These are phyloP conservation scores for Apophysomyces elegans DNA, from an alignment of 371 early-diverging fungal species.

Conservation along the genomic window DNA sequence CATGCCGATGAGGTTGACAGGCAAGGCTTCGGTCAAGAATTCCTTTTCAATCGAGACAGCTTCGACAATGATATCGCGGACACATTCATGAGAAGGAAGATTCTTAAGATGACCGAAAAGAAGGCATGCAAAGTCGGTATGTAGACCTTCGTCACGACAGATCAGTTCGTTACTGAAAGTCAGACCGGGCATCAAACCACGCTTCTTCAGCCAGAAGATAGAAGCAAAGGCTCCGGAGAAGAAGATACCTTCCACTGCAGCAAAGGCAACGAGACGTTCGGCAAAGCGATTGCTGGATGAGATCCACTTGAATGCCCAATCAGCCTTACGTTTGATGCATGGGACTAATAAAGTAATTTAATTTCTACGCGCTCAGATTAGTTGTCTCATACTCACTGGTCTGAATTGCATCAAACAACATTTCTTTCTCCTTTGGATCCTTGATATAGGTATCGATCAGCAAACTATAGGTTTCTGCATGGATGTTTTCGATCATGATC, in stretches of 20 bases:
- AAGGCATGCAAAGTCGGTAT: constrained; percentile 99
- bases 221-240: constrained; percentile 99
- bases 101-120: constrained; percentile 88
- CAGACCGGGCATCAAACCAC: constrained; percentile 99
- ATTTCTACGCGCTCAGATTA: constrained; percentile 11
- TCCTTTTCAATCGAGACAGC: constrained; percentile 97
- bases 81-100: constrained; percentile 76
- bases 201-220: constrained; percentile 99
- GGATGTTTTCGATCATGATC: constrained; percentile 99
- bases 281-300: constrained; percentile 90
- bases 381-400: constrained; percentile 65
- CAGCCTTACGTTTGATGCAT: constrained; percentile 97
- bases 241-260: constrained; percentile 99
- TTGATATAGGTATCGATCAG: constrained; percentile 99
- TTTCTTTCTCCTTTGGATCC: constrained; percentile 86
- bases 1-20: constrained; percentile 98
- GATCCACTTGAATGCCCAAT: constrained; percentile 99
- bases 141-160: constrained; percentile 99
- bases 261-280: constrained; percentile 98
- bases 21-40: constrained; percentile 96
- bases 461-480: constrained; percentile 98
- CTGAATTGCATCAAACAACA: constrained; percentile 97
- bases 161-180: constrained; percentile 99
- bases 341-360: constrained; percentile 72
- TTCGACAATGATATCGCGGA: constrained; percentile 86